Evolutionary conservation across 371 early-diverging fungal genomes (phyloP).

Genomic region (Mortierella sp.): DNA sequence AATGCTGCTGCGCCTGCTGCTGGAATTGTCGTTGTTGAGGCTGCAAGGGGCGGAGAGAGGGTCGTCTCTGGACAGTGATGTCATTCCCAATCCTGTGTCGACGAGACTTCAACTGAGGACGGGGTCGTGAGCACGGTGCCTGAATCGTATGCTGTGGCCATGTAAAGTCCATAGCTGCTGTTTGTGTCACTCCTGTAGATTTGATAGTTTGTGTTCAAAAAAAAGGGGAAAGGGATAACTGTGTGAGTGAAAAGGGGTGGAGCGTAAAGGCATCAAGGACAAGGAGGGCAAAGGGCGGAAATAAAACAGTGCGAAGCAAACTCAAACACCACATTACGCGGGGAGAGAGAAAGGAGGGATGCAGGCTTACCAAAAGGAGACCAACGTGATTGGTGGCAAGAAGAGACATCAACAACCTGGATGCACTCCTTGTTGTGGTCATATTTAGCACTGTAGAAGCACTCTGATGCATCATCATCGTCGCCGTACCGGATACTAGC

Average conservation of each 20-base stretch:
- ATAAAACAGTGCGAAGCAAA: neutral
- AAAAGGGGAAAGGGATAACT: neutral
- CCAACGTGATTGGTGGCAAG: neutral
- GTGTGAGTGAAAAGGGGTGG: neutral
- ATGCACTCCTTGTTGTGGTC: neutral
- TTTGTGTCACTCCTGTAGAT: neutral
- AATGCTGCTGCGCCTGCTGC: neutral
- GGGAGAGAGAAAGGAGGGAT: neutral
- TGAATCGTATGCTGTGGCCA: neutral
- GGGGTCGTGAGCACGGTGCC: neutral
- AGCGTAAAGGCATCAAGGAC: neutral
- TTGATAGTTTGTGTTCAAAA: neutral
- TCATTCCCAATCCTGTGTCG: constrained; percentile 2
- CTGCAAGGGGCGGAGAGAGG: neutral
- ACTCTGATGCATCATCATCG: neutral
- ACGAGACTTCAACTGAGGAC: neutral
- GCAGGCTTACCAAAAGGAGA: neutral
- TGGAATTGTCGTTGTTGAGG: neutral
- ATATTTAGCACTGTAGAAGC: neutral
- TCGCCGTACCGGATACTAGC: neutral
- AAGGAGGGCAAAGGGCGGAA: neutral
- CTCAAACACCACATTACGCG: too few relatives aligned
- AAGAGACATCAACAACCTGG: neutral
- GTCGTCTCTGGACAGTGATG: neutral
- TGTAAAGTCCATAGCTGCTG: neutral